phyloP scores from a whole-genome alignment of 2,329 filamentous ascomycete genomes.

The Huntiella moniliformis region DNA sequence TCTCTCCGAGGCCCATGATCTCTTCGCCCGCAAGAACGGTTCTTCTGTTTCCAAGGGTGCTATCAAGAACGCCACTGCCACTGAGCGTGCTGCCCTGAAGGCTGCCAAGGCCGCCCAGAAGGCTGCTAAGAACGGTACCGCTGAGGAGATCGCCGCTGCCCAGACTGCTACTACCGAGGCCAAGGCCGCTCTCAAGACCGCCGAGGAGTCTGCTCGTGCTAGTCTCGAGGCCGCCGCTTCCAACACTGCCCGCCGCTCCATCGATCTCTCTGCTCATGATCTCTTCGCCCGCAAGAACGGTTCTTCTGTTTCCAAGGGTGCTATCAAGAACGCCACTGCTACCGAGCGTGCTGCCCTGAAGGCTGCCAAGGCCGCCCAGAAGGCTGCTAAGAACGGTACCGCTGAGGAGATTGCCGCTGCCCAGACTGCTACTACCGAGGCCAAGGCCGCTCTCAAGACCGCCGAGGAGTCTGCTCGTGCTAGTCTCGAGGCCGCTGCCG shows the following conservation, averaged over 20 bases:
- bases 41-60: not conserved
- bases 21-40: not conserved
- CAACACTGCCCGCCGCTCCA: not conserved
- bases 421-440: not conserved
- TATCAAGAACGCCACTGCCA: slow-evolving; percentile 5
- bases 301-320: not conserved
- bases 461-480: not conserved
- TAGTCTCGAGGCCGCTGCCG: not conserved
- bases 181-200: not conserved
- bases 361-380: not conserved
- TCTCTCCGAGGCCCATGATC: not conserved
- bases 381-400: not conserved
- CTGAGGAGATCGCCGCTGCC: not conserved
- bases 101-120: not conserved
- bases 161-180: not conserved
- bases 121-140: not conserved
- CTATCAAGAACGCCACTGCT: slow-evolving; percentile 3
- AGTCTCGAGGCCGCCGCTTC: not conserved
- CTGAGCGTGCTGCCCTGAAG: not conserved
- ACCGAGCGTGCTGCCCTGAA: not conserved
- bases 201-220: not conserved
- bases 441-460: not conserved
- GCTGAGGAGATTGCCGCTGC: not conserved
- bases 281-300: not conserved
- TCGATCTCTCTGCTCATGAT: not conserved